phyloP scores from a whole-genome alignment of 164 flowering plant species.

The Vitis rotundifolia region DNA sequence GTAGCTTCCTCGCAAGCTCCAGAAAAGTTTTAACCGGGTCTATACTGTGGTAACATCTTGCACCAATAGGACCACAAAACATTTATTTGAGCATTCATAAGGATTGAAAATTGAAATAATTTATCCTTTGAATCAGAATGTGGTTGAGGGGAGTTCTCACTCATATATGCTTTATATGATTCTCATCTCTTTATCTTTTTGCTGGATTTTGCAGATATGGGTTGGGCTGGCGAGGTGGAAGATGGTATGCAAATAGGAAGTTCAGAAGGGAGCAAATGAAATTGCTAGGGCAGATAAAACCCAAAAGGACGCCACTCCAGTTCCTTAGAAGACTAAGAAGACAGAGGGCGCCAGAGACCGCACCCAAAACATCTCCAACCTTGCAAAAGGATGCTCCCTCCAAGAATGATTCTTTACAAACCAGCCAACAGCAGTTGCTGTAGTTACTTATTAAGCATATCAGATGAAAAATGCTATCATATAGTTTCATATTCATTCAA shows the following conservation, averaged over 20 bases:
- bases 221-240: constrained; percentile 95
- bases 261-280: constrained; percentile 57
- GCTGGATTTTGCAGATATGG: constrained; percentile 30
- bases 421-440: not conserved
- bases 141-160: no score
- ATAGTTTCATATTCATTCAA: constrained; percentile 3
- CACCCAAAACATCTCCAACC: constrained; percentile 27
- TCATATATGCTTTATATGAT: no score
- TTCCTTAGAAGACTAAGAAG: constrained; percentile 42
- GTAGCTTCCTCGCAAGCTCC: no score
- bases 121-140: no score
- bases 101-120: no score
- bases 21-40: no score
- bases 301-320: constrained; percentile 40
- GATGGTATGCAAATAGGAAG: constrained; percentile 75
- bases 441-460: not conserved
- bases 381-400: constrained; percentile 13
- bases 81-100: no score
- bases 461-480: not conserved
- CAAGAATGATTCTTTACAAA: no score
- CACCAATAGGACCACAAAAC: no score
- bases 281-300: constrained; percentile 31
- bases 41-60: no score
- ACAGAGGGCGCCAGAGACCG: constrained; percentile 25
- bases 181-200: not conserved